Evolutionary conservation across 2,329 filamentous ascomycete genomes (phyloP).

Genomic region (Trichophyton benhamiae): DNA sequence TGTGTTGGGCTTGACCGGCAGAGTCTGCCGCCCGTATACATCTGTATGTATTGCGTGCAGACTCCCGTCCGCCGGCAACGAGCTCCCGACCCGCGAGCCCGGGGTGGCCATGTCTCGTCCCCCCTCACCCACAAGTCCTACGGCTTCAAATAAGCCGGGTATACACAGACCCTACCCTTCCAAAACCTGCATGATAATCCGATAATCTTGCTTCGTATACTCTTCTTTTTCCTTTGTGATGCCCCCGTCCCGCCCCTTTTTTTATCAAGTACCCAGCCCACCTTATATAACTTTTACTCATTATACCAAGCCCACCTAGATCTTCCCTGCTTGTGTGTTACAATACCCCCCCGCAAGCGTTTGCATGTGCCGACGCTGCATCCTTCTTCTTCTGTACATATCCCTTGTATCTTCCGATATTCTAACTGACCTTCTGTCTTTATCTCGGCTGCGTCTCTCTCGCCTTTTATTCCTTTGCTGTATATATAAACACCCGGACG

Average conservation of each 20-base stretch:
- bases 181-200: background rate
- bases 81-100: conserved; percentile 15
- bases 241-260: background rate
- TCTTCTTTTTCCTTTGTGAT: background rate
- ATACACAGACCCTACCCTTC: background rate
- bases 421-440: background rate
- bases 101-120: conserved; percentile 12
- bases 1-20: conserved; percentile 44
- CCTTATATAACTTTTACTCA: background rate
- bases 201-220: background rate
- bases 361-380: background rate
- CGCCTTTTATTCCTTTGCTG: background rate
- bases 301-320: conserved; percentile 1
- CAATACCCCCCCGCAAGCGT: background rate
- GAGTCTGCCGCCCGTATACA: conserved; percentile 37
- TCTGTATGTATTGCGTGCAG: conserved; percentile 40
- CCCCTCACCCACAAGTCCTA: conserved; percentile 20
- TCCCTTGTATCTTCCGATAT: background rate
- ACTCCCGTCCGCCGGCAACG: conserved; percentile 20
- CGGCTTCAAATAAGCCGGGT: conserved; percentile 6
- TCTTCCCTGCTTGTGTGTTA: background rate
- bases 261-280: background rate
- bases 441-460: background rate
- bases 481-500: background rate
- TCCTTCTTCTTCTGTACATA: background rate